Evolutionary conservation across 2,329 filamentous ascomycete species (phyloP), one percentile per base, ranked within the genome.

Genomic region (Claviceps lovelessii): DNA sequence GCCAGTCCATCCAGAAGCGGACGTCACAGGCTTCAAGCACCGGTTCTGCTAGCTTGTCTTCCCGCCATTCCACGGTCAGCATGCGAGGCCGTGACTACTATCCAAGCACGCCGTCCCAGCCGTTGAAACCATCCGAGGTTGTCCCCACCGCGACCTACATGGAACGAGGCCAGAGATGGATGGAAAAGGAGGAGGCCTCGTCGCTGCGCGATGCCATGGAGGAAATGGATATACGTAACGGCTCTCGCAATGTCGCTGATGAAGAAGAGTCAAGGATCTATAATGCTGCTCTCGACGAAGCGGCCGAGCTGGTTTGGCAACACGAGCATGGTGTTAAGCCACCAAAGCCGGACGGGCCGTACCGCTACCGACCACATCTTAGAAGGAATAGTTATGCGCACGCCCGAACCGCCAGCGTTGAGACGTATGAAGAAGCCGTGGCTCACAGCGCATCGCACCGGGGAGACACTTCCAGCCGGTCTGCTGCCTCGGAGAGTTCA

Each of bases 141-240:
- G 81, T 85, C 17, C 79, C 82, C 7, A 86, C 77, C 57, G 74
- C 81, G 47, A 81, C 78, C 8, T 90, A 90, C 66, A 83, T 87
- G 55, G 86, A 90, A 67, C 79, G 82, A 55, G 85, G 84, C 19
- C 80, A 83, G 64, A 74, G 86, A 61, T 88, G 85, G 84, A 86
- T 88, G 79, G 86, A 90, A 67, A 87, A 86, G 66, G 85, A 89
- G 64, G 86, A 90, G 68, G 84, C 81, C 4, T 76, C 77, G 41
- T 85, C 85, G 23, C 69, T 90, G 56, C 79, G 84, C 19, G 77
- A 82, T 57, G 86, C 86, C 11, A 81, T 90, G 75, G 80, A 88
- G 60, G 83, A 87, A 61, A 80, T 90, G 77, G 80, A 86, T 56
- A 59, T 86, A 47, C 73, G 73, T 53, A 69, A 73, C 35, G 61